These are phyloP conservation scores for Phytophthora citrophthora DNA, from an alignment of 352 stramenopile genomes.

Conservation along the genomic window DNA sequence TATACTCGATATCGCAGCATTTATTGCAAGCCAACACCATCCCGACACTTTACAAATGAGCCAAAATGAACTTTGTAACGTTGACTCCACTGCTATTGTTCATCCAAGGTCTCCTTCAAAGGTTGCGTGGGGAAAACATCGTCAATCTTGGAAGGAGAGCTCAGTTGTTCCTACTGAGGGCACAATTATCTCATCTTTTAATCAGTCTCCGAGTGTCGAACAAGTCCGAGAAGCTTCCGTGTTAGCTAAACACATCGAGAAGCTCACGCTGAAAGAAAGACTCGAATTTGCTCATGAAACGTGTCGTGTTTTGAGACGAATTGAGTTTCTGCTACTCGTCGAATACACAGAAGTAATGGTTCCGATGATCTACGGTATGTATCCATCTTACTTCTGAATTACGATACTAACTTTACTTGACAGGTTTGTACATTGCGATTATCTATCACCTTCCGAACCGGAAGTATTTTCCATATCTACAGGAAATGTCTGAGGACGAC, in stretches of 20 bases:
- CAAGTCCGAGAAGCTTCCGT: no score
- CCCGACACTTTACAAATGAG: conserved; percentile 1
- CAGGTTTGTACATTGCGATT: conserved; percentile 38
- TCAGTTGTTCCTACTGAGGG: background rate
- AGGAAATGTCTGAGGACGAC: conserved; percentile 18
- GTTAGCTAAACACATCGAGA: background rate
- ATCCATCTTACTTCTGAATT: background rate
- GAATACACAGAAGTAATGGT: conserved; percentile 47
- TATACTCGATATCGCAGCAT: conserved; percentile 15
- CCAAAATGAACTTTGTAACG: no score
- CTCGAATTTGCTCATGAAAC: conserved; percentile 35
- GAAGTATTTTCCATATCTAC: conserved; percentile 24
- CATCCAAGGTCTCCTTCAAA: conserved; percentile 10
- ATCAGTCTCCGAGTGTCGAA: no score
- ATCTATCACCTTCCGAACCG: conserved; percentile 40
- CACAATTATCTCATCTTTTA: no score
- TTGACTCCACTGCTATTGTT: background rate
- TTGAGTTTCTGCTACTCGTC: conserved; percentile 41
- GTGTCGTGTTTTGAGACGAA: conserved; percentile 37
- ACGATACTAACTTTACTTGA: no score
- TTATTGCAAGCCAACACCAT: conserved; percentile 17
- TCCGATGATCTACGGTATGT: conserved; percentile 38
- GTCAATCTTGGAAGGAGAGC: conserved; percentile 4
- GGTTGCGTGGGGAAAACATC: conserved; percentile 5
- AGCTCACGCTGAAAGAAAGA: conserved; percentile 11